Base-by-base conservation (phyloP, 768 basidiomycete species). In the Pisolithus marmoratus region DNA sequence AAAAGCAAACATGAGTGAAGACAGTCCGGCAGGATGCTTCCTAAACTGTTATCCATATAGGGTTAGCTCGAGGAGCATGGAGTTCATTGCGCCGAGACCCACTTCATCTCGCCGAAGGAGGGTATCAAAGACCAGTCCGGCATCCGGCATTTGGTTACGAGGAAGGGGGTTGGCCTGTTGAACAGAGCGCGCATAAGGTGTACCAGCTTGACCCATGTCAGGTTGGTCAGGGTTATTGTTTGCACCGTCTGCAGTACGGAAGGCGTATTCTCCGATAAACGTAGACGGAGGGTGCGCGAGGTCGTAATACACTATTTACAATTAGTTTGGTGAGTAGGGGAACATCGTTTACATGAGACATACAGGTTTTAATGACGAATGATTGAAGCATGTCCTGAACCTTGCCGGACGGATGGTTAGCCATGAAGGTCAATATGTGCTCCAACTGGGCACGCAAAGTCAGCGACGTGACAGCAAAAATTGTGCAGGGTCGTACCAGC, bases 181-280 rank as follows among this genome's bases (percentile, higher is more conserved):
- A 22, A 92, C 91, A 43, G 85, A 90, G 22, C 90, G 81, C n/a
- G 88, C 77, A 63, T 93, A 93, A 0, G 90, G 84, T 12, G 77
- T 82, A 5, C 82, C 80, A 2, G 90, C 87, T 71, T 83, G 84
- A 43, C 92, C 92, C 70, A 94, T 65, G 53, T 83, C 73, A 2
- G 90, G 90, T 36, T 73, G 63, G 49, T 76, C 73, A 42, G 82
- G 73, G 60, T 91, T 94, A 70, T 94, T 94, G 63, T 71, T 68
- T 4, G 82, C 80, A 7, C 92, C 92, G 65, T 94, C 91, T 4
- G 88, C 85, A 1, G 77, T 64, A 31, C 92, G 82, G 73, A 78
- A 91, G 2, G 81, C 75, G 56, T 81, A 84, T 47, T 79, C 58
- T 17, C 87, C 82, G 36, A 90, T 66, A 56, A 73, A 82, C 1